Base-by-base conservation (phyloP, 2,329 filamentous ascomycete species). In the Cordyceps fumosorosea region DNA sequence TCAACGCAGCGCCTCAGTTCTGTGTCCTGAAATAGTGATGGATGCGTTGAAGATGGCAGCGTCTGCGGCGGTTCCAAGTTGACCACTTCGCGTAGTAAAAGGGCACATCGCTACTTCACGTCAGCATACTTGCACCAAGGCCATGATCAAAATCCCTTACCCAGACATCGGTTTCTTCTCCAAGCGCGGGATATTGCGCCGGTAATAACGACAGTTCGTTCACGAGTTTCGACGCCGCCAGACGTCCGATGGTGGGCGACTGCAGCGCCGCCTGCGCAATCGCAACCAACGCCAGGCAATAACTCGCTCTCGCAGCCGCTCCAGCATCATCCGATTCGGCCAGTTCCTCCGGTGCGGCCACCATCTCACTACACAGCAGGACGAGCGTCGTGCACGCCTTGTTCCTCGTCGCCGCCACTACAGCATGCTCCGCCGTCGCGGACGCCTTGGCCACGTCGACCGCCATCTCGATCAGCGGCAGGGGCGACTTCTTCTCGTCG, bases 211-310 rank as follows among this genome's bases (percentile, higher is more conserved):
- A 70, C 32, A 79, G 68, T 44, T 76, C 73, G n/a, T 76, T 74
- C 10, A 78, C 69, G 18, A 81, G 70, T 53, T 79, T 79, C 5
- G 77, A 77, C 2, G 73, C 69, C 16, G 75, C 75, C 32, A 82
- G 67, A 42, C 77, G 74, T 14, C 73, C 73, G 44, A 79, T 70
- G 3, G 70, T 65, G 29, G 68, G 69, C 29, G 72, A 71, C 6
- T 67, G 63, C 2, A 75, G 51, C n/a, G 74, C 74, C 14, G 71
- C 72, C 34, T 74, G 68, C 3, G 76, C 70, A 44, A 82, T 72
- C 3, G 68, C 68, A 11, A 77, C 62, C 12, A 81, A 68, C 12
- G 76, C 74, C 48, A 71, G 64, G 48, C 76, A 79, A 42, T 78
- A 73, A 3, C 71, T 68, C 7, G 67, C 69, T 48, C 75, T 72